These are phyloP conservation scores for Grigorovia humatica DNA, from an alignment of 805 yeast genomes.

Conservation along the genomic window DNA sequence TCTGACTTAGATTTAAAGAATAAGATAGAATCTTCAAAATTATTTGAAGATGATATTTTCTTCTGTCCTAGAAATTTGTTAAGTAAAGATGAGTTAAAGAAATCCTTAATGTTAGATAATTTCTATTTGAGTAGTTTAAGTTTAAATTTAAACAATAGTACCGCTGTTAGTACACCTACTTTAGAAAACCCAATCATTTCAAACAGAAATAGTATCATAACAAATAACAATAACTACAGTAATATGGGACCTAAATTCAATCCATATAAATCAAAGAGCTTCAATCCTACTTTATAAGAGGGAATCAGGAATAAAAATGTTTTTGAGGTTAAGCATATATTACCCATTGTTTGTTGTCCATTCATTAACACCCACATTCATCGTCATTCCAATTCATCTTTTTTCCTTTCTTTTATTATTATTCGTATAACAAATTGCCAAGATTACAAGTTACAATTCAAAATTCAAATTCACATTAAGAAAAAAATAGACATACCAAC, in stretches of 20 bases:
- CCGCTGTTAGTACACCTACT: neutral
- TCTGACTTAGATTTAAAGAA: slow-evolving; percentile 8
- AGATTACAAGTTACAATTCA: neutral
- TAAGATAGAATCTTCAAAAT: slow-evolving; percentile 21
- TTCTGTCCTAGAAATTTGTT: slow-evolving; percentile 25
- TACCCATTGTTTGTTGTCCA: neutral
- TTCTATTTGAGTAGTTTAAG: slow-evolving; percentile 6
- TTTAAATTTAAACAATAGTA: neutral
- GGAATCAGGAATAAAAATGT: neutral
- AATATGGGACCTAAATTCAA: slow-evolving; percentile 35
- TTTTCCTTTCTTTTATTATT: no score
- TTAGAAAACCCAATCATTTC: neutral
- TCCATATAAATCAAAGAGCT: slow-evolving; percentile 56
- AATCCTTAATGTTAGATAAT: slow-evolving; percentile 21
- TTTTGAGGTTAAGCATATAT: neutral
- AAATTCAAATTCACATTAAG: neutral
- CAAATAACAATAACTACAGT: slow-evolving; percentile 4
- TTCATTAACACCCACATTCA: neutral
- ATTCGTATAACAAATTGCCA: neutral
- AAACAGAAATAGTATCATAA: neutral
- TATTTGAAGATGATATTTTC: slow-evolving; percentile 26
- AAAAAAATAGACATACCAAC: neutral
- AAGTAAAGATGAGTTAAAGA: slow-evolving; percentile 19
- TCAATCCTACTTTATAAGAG: slow-evolving; percentile 39
- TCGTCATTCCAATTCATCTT: no score